A percentile compares a stretch with the other conserved stretches of the same genome.
Evolutionary conservation across 176 grass and related monocot species (phyloP).

Genomic region (Cenchrus purpureus): DNA sequence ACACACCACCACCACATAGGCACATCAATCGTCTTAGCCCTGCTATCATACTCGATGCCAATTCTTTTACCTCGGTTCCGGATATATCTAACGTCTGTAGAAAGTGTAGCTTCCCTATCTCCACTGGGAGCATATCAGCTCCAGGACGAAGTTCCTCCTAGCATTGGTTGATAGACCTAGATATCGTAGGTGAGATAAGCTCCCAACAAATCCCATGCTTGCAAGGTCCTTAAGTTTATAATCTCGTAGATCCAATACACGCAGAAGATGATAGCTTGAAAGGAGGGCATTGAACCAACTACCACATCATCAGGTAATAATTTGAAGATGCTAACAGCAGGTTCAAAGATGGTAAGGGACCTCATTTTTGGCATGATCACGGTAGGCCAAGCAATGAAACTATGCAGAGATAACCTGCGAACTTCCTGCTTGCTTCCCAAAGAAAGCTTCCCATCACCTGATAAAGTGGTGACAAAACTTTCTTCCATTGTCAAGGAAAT

Average conservation of each 20-base stretch:
- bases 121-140: not conserved
- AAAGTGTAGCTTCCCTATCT: not conserved
- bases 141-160: no score
- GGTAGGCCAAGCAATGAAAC: not conserved
- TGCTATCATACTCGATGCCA: not conserved
- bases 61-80: no score
- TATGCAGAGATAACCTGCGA: not conserved
- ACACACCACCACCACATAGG: not conserved
- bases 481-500: no score
- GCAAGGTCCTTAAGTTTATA: not conserved
- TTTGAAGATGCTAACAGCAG: not conserved
- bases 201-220: not conserved
- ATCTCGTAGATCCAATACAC: constrained; percentile 2
- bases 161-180: not conserved
- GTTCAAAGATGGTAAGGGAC: not conserved
- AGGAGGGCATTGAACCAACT: not conserved
- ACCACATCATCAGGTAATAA: no score
- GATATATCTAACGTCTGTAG: not conserved
- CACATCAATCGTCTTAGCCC: not conserved
- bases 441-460: not conserved
- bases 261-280: not conserved
- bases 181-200: not conserved
- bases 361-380: not conserved
- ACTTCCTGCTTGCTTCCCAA: not conserved
- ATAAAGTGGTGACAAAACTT: no score